These are phyloP conservation scores for Gossypium schwendimanii DNA, from an alignment of 441 rosid genomes.

Conservation along the genomic window DNA sequence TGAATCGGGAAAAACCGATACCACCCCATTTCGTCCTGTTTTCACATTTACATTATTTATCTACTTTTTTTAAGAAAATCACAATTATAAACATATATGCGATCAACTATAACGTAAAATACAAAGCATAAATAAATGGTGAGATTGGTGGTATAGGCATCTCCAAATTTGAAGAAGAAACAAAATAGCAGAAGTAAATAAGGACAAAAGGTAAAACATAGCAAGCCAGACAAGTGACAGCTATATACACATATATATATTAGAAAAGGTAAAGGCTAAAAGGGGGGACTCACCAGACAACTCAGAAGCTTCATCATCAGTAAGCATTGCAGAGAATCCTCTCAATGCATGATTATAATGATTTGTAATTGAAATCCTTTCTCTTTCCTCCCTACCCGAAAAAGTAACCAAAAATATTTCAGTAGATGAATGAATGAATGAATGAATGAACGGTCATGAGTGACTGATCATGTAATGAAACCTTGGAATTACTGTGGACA, in stretches of 20 bases:
- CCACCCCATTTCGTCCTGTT: conserved; percentile 45
- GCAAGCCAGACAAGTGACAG: background rate
- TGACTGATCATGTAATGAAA: background rate
- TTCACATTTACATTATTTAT: background rate
- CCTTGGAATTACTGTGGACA: conserved; percentile 59
- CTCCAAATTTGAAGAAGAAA: background rate
- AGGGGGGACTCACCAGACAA: conserved; percentile 43
- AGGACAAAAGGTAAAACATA: background rate
- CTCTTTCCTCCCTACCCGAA: conserved; percentile 38
- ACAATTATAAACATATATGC: too few species aligned
- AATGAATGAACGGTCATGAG: background rate
- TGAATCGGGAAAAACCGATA: conserved; percentile 67
- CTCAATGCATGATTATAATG: conserved; percentile 59
- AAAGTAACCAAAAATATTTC: background rate
- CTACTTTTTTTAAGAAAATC: too few species aligned
- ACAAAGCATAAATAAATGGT: too few species aligned
- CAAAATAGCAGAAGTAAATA: background rate
- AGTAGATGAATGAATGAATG: background rate
- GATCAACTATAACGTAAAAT: too few species aligned
- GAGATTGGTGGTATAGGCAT: too few species aligned
- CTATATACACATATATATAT: background rate
- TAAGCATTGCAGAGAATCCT: conserved; percentile 81
- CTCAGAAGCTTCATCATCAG: conserved; percentile 53
- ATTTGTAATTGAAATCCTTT: conserved; percentile 37
- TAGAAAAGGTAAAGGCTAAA: background rate